Evolutionary conservation across 2,329 filamentous ascomycete genomes (phyloP).

Genomic region (Dactylonectria estremocensis): DNA sequence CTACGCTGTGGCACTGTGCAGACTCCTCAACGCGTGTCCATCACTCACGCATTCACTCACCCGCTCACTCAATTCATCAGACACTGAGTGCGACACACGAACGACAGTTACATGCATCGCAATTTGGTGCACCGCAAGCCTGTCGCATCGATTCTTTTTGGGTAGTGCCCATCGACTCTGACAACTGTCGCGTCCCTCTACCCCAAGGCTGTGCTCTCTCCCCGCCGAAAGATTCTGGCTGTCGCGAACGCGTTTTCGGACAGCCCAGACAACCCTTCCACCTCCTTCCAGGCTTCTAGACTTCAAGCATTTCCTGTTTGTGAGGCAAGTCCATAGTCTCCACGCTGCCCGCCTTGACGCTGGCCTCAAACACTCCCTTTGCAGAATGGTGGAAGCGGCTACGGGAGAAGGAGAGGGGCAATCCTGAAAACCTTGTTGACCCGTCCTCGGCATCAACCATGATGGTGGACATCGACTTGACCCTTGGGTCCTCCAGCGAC

Average conservation of each 20-base stretch:
- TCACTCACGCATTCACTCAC: conserved; percentile 35
- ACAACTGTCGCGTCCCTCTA: conserved; percentile 1
- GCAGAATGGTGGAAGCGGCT: conserved; percentile 46
- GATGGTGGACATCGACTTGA: conserved; percentile 41
- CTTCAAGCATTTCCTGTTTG: conserved; percentile 10
- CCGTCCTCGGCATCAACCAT: conserved; percentile 35
- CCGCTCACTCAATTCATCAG: conserved; percentile 36
- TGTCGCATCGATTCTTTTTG: conserved; percentile 21
- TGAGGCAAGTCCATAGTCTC: conserved; percentile 14
- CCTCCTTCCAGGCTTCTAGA: background rate
- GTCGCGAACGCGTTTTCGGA: conserved; percentile 31
- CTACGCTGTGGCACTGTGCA: conserved; percentile 29
- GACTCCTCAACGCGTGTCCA: conserved; percentile 38
- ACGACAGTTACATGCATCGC: conserved; percentile 25
- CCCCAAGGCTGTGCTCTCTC: background rate
- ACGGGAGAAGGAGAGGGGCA: conserved; percentile 43
- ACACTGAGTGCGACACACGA: conserved; percentile 37
- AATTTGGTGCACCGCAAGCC: conserved; percentile 20
- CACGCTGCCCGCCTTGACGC: conserved; percentile 24
- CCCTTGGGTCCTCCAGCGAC: conserved; percentile 34
- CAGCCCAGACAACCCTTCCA: conserved; percentile 12
- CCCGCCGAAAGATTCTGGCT: conserved; percentile 4
- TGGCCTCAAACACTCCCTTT: conserved; percentile 16
- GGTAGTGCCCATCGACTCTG: conserved; percentile 24
- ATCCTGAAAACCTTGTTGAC: conserved; percentile 47